Conservation (phyloP, 179 eudicot genomes). For the Pouteria campechiana region DNA sequence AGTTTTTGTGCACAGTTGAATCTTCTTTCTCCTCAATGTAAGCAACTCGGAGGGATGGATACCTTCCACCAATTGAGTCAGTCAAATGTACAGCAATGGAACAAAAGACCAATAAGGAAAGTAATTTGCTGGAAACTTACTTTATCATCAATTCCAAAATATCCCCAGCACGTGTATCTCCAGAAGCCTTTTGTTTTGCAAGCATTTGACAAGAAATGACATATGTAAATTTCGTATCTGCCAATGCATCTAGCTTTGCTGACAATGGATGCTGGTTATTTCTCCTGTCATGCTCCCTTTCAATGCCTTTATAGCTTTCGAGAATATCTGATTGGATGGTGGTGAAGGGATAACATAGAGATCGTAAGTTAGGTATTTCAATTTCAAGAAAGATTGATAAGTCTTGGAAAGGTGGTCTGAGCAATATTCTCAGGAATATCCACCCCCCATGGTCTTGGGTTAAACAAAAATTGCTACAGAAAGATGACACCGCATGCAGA, state of each 20-base stretch:
- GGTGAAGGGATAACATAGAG: not conserved
- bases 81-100: too few species aligned
- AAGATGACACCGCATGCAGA: too few species aligned
- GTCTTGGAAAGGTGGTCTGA: too few species aligned
- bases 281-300: slow-evolving; percentile 55
- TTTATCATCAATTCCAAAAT: slow-evolving; percentile 68
- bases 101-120: slow-evolving; percentile 1
- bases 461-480: too few species aligned
- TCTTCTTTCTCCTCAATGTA: slow-evolving; percentile 91
- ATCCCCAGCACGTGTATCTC: slow-evolving; percentile 89
- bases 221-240: slow-evolving; percentile 82
- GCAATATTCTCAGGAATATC: too few species aligned
- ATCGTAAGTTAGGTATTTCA: not conserved
- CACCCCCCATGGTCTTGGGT: too few species aligned
- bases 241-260: slow-evolving; percentile 86
- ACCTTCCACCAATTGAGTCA: slow-evolving; percentile 33
- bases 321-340: slow-evolving; percentile 54
- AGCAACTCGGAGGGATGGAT: slow-evolving; percentile 89
- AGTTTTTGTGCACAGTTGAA: slow-evolving; percentile 22
- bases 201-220: slow-evolving; percentile 86
- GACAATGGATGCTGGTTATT: too few species aligned
- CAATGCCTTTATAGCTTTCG: slow-evolving; percentile 67
- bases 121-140: slow-evolving; percentile 16
- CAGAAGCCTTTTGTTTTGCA: slow-evolving; percentile 58
- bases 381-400: too few species aligned